Conservation (phyloP, 257 asterid species). For the Nicotiana undulata region DNA sequence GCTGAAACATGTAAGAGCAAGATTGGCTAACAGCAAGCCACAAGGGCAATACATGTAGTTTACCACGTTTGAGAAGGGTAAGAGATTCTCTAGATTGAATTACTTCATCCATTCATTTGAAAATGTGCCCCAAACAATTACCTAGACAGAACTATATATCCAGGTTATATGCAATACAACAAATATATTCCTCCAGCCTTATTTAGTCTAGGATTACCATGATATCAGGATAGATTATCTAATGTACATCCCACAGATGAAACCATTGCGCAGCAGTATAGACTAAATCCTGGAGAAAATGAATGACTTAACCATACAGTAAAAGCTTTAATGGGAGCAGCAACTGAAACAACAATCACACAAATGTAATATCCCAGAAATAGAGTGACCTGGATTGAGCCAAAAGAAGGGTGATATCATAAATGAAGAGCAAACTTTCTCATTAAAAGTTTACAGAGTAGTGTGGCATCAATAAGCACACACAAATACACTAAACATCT, state of each 20-base stretch:
- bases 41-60: neutral
- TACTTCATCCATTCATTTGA: neutral
- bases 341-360: neutral
- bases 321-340: neutral
- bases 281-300: neutral
- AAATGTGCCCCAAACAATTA: neutral
- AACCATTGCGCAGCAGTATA: neutral
- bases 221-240: neutral
- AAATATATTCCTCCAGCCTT: neutral
- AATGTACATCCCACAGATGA: neutral
- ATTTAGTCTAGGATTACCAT: neutral
- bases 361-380: neutral
- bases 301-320: neutral
- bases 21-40: neutral
- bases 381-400: neutral
- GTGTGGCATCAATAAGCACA: slow-evolving; percentile 28
- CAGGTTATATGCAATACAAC: neutral
- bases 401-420: neutral
- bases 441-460: slow-evolving; percentile 32
- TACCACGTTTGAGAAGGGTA: neutral
- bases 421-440: slow-evolving; percentile 3
- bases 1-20: neutral
- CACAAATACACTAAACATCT: slow-evolving; percentile 15
- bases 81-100: neutral
- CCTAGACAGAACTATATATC: neutral